Evolutionary conservation across 78 protist genomes (phyloP), one percentile per base, ranked within the genome.

Genomic region (Fonticula alba): DNA sequence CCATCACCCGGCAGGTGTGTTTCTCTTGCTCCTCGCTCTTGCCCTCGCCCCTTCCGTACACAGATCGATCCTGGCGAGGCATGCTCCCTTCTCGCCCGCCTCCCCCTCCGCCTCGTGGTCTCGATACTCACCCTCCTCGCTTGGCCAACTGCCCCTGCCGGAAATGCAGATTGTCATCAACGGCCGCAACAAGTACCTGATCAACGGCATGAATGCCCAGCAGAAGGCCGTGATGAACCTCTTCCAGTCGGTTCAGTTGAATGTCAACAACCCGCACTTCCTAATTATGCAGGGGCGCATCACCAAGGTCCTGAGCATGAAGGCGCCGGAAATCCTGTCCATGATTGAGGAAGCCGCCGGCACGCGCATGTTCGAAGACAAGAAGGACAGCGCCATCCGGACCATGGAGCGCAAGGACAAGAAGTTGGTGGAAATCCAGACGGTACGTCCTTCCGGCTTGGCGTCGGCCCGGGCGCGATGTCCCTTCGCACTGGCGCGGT

Each of bases 271-370:
- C 79, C 99, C 99, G 29, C 97, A 93, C 75, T 97, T 97, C 70
- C 80, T 97, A 50, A 92, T 97, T 75, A 95, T 97, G 99, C 99
- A 97, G 60, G 99, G 98, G 41, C 53, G 82, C 22, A 93, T 96
- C 68, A 88, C 97, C 22, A 95, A 93, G 80, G 95, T 97, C 22
- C 62, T 97, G 68, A 90, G 88, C 86, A 95, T 92, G 98, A 86
- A 90, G 71, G 97, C 99, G 29, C 82, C 46, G 3, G 98, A 97
- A 67, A 80, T 90, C 35, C 81, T 93, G 13, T 58, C 79, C 19
- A 72, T 92, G 98, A 81, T 97, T 26, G 98, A 91, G 72, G 99
- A 95, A 63, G 98, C 98, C 0, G 98, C 98, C 2, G 99, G 99
- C 33, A 97, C 99, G 9, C 69, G 89, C 26, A 82, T 97, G 93